phyloP scores from a whole-genome alignment of 352 stramenopile genomes.

The Pythium biforme region DNA sequence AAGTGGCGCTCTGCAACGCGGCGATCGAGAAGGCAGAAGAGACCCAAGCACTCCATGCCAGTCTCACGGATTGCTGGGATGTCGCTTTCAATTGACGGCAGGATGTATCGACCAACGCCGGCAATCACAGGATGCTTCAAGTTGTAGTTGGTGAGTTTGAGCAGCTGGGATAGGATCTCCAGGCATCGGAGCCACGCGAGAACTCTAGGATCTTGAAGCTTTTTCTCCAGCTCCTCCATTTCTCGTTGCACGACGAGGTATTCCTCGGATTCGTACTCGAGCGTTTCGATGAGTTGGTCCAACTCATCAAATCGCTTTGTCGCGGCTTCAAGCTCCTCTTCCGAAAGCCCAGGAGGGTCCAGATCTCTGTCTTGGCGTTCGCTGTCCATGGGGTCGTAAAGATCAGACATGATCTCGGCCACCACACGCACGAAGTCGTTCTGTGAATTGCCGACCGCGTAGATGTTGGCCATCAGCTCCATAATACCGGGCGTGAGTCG shows the following conservation, averaged over 20 bases:
- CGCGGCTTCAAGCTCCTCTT: slow-evolving; percentile 52
- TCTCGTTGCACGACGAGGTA: slow-evolving; percentile 62
- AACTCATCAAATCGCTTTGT: slow-evolving; percentile 65
- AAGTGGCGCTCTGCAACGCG: slow-evolving; percentile 64
- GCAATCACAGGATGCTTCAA: slow-evolving; percentile 64
- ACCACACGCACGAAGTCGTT: slow-evolving; percentile 80
- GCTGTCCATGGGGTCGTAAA: slow-evolving; percentile 70
- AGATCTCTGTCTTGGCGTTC: slow-evolving; percentile 27
- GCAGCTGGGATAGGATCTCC: slow-evolving; percentile 68
- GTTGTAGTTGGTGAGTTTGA: slow-evolving; percentile 69
- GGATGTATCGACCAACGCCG: slow-evolving; percentile 69
- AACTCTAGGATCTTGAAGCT: slow-evolving; percentile 70
- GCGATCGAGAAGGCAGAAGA: slow-evolving; percentile 73
- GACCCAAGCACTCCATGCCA: slow-evolving; percentile 68
- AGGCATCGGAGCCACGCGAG: slow-evolving; percentile 69
- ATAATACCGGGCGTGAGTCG: slow-evolving; percentile 66
- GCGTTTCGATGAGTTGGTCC: slow-evolving; percentile 50
- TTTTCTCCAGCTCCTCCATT: slow-evolving; percentile 62
- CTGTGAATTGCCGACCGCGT: slow-evolving; percentile 56
- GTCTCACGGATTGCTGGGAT: slow-evolving; percentile 68
- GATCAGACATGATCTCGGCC: slow-evolving; percentile 71
- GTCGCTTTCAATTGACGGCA: slow-evolving; percentile 76
- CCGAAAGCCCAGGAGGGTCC: slow-evolving; percentile 33
- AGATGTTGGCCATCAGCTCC: slow-evolving; percentile 74
- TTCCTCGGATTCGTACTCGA: slow-evolving; percentile 57